These are phyloP conservation scores for Chrysanthemum lavandulifolium DNA, from an alignment of 129 eudicot species.

Conservation along the genomic window DNA sequence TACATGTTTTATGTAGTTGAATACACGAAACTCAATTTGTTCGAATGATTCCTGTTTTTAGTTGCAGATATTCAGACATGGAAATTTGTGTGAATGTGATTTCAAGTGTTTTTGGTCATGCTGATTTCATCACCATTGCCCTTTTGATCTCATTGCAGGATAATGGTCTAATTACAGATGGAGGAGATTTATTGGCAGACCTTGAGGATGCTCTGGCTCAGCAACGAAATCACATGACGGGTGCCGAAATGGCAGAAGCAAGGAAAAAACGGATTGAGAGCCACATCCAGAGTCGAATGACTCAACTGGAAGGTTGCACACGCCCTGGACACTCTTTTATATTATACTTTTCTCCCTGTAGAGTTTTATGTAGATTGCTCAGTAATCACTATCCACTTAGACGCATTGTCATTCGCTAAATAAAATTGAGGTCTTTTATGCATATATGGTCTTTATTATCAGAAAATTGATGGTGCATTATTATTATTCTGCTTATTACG, in stretches of 20 bases:
- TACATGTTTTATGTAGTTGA: too few species aligned
- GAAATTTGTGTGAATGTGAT: constrained; percentile 5
- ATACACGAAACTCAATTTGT: not conserved
- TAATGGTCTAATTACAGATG: constrained; percentile 35
- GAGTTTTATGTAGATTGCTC: not conserved
- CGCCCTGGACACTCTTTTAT: constrained; percentile 1
- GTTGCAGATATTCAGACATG: not conserved
- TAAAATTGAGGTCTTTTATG: not conserved
- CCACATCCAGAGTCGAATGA: constrained; percentile 65
- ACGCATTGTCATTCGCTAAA: not conserved
- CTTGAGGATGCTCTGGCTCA: constrained; percentile 72
- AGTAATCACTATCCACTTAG: not conserved
- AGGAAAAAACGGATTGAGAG: constrained; percentile 64
- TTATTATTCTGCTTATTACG: not conserved
- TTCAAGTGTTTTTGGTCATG: not conserved
- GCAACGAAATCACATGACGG: constrained; percentile 63
- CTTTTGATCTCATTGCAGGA: constrained; percentile 38
- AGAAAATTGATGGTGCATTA: not conserved
- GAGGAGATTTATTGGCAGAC: constrained; percentile 68
- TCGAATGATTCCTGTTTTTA: not conserved
- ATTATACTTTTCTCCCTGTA: constrained; percentile 4
- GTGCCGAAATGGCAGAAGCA: constrained; percentile 51
- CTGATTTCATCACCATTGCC: not conserved
- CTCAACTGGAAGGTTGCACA: constrained; percentile 83
- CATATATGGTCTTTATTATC: not conserved